Conservation (phyloP, 176 grass and related monocot genomes). For the Canna indica region DNA sequence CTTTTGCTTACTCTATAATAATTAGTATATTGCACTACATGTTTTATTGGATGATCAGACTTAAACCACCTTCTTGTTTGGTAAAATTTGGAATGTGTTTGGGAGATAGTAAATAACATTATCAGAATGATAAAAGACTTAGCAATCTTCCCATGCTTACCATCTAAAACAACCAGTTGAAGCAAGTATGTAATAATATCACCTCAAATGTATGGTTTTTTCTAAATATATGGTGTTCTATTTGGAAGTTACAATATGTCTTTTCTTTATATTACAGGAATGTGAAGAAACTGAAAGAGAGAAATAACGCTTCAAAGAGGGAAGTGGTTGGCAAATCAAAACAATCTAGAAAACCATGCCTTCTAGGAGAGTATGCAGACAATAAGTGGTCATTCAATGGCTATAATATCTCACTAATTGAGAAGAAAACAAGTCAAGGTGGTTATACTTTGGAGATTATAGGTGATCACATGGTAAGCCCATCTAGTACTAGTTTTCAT, state of each 20-base stretch:
- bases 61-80: neutral
- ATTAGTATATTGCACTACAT: too few relatives aligned
- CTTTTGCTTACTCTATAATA: neutral
- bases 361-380: slow-evolving; percentile 56
- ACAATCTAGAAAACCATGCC: slow-evolving; percentile 25
- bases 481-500: neutral
- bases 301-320: slow-evolving; percentile 15
- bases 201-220: neutral
- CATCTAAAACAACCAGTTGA: too few relatives aligned
- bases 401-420: slow-evolving; percentile 41
- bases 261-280: neutral
- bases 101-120: neutral
- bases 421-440: slow-evolving; percentile 34
- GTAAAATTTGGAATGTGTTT: neutral
- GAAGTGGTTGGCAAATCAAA: slow-evolving; percentile 52
- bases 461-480: slow-evolving; percentile 46
- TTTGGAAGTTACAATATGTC: neutral
- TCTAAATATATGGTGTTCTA: neutral
- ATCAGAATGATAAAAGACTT: neutral
- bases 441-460: slow-evolving; percentile 41
- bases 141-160: neutral
- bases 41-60: neutral
- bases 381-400: slow-evolving; percentile 53
- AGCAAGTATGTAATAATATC: neutral
- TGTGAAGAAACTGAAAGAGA: slow-evolving; percentile 33